Base-by-base conservation (phyloP, 2,329 filamentous ascomycete genomes). In the Penicillium sp. region DNA sequence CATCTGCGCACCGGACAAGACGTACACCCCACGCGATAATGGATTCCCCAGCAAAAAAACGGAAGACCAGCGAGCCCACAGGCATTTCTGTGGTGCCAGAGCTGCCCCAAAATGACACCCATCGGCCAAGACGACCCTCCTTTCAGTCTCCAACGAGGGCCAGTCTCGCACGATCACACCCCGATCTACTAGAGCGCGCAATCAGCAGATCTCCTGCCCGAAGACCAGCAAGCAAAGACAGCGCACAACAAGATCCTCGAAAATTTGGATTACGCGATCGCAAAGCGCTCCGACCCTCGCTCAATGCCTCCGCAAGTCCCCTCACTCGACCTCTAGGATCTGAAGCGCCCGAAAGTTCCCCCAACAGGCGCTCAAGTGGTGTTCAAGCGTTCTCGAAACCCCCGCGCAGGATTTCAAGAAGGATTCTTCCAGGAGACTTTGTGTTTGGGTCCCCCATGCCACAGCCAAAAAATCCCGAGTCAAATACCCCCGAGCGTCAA, bases 121-220 rank as follows among this genome's bases (percentile, higher is more conserved):
- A 72, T 19, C 70, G 72, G 39, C 62, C 70, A 8, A 65, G 69
- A 46, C 79, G 80, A 1, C 80, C 83, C 0, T 88, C 86, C 0
- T 89, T 86, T 67, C 83, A 83, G 53, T 88, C 86, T n/a, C 86
- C 87, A 0, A 88, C 86, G 0, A 84, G 81, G 68, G 80, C 86
- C 13, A 89, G 85, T 65, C 73, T 88, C 15, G 78, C 85, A 56
- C 82, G 83, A 61, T 81, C 83, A 47, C 83, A 88, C 59, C 84
- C 86, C 0, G 81, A 85, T 11, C 76, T 87, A 7, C 72, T 87
- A 34, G 75, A 79, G 55, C 77, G 80, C 61, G 68, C 68, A 70
- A 75, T 67, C 65, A 75, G 65, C 75, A 75, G 55, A 68, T 74
- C 65, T 64, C 75, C 64, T 66, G 75, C 58, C 64, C 70, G 59